Conservation (phyloP, 129 eudicot genomes). For the Centrapalus pauciflorus region DNA sequence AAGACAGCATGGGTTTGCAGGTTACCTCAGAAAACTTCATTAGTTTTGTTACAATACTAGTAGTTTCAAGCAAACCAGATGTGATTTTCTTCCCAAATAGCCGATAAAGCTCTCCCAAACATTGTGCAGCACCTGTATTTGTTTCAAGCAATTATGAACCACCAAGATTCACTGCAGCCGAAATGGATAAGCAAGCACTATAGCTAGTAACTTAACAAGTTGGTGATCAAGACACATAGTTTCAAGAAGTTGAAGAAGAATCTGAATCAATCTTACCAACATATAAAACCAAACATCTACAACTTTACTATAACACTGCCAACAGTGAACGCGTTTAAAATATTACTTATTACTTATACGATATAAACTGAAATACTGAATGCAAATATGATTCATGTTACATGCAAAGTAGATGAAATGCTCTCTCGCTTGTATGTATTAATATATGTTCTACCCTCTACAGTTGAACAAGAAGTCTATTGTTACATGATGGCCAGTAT, state of each 20-base stretch:
- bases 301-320: neutral
- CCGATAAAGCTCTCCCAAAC: conserved; percentile 86
- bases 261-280: neutral
- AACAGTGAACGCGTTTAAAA: neutral
- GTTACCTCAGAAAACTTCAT: conserved; percentile 85
- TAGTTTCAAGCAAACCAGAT: conserved; percentile 90
- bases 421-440: neutral
- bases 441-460: neutral
- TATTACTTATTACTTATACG: neutral
- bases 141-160: conserved; percentile 1
- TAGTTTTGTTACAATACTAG: conserved; percentile 67
- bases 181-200: neutral
- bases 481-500: neutral
- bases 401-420: neutral
- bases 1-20: neutral
- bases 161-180: neutral
- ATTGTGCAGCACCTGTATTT: conserved; percentile 81
- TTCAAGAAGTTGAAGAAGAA: neutral
- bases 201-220: neutral
- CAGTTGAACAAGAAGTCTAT: neutral
- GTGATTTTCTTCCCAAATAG: conserved; percentile 82
- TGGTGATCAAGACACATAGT: neutral
- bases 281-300: conserved; percentile 1
- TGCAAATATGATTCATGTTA: neutral
- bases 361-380: conserved; percentile 2